Percentiles rank a stretch among this genome's conserved stretches.
Conservation (phyloP, 768 basidiomycete species). For the Agrocybe praecox region DNA sequence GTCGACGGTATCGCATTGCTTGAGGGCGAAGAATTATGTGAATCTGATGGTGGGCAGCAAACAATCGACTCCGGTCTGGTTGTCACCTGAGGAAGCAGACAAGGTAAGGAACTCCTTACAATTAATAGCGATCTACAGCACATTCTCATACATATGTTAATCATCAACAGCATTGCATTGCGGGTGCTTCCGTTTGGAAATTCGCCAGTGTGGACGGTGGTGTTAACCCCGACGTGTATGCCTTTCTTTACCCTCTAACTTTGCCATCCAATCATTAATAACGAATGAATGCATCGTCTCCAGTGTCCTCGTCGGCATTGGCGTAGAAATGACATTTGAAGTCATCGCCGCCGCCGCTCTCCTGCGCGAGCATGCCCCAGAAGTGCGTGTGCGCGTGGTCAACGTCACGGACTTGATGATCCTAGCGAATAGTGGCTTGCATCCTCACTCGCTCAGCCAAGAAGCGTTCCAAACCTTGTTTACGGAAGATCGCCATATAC, state of each 20-base stretch:
- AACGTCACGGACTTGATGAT: slow-evolving; percentile 93
- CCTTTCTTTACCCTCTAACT: neutral
- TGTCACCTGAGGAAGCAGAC: slow-evolving; percentile 76
- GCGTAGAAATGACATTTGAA: slow-evolving; percentile 88
- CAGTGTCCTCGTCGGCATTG: slow-evolving; percentile 83
- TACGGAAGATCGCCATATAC: slow-evolving; percentile 65
- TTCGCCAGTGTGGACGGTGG: slow-evolving; percentile 79
- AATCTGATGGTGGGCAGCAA: slow-evolving; percentile 92
- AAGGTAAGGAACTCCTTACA: slow-evolving; percentile 12
- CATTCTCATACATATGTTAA: neutral
- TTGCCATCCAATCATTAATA: neutral
- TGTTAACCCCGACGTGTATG: slow-evolving; percentile 70
- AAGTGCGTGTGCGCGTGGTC: slow-evolving; percentile 81
- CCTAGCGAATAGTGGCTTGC: slow-evolving; percentile 64
- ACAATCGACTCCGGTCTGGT: slow-evolving; percentile 79
- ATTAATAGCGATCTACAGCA: slow-evolving; percentile 19
- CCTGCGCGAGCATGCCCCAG: slow-evolving; percentile 67
- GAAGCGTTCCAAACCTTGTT: slow-evolving; percentile 72
- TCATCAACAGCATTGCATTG: slow-evolving; percentile 65
- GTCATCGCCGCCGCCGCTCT: slow-evolving; percentile 85
- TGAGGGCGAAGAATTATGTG: slow-evolving; percentile 83
- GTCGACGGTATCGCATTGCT: slow-evolving; percentile 81
- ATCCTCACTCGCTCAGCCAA: slow-evolving; percentile 73
- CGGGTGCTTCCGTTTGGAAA: slow-evolving; percentile 87
- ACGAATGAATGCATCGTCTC: slow-evolving; percentile 32